phyloP scores from a whole-genome alignment of 176 grass and related monocot species.

The Microstegium vimineum region DNA sequence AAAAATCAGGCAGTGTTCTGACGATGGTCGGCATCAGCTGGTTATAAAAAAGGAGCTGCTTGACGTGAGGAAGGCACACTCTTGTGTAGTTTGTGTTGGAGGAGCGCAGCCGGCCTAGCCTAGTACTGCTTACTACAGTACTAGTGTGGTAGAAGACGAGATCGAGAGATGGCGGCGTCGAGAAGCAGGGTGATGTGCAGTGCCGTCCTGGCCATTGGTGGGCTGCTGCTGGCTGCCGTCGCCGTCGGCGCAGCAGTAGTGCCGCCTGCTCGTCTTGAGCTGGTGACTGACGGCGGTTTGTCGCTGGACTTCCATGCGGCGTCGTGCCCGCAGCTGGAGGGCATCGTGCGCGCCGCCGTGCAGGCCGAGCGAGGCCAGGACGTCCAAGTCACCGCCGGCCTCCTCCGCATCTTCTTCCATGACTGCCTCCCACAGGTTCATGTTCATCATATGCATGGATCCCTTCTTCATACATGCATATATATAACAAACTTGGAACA shows the following conservation, averaged over 20 bases:
- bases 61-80: conserved; percentile 29
- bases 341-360: not conserved
- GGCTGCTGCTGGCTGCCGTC: not conserved
- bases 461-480: not conserved
- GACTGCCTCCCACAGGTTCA: conserved; percentile 17
- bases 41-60: not conserved
- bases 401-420: conserved; percentile 45
- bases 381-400: conserved; percentile 1
- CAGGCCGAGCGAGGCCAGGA: not conserved
- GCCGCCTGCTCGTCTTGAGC: not conserved
- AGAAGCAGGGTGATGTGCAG: not conserved
- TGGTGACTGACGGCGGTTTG: not conserved
- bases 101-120: not conserved
- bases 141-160: not conserved
- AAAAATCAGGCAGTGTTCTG: too few species aligned
- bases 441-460: too few species aligned
- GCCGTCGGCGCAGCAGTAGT: not conserved
- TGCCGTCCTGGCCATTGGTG: not conserved
- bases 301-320: not conserved
- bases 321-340: conserved; percentile 21
- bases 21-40: not conserved
- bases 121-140: too few species aligned
- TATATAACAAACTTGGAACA: too few species aligned
- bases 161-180: not conserved
- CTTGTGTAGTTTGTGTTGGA: not conserved